Evolutionary conservation across 495 filamentous ascomycete genomes (phyloP), one percentile per base, ranked within the genome.

Genomic region (Xylaria cubensis): DNA sequence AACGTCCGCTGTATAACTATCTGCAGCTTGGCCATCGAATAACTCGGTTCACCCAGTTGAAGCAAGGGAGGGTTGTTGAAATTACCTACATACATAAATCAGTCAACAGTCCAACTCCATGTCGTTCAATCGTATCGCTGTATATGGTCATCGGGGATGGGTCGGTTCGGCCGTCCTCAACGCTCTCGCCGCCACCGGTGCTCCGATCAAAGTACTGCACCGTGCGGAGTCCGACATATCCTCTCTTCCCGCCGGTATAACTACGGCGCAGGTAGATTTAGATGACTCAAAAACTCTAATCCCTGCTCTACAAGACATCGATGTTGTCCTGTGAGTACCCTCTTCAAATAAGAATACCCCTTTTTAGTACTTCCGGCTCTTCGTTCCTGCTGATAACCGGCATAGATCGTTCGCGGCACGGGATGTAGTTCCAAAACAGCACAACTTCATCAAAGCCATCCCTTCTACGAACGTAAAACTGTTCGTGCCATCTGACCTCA

Each of bases 141-240:
- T 78, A 39, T 78, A 78, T n/a, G 76, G 74, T 41, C 76, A 78
- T 42, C 74, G 76, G 46, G 76, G 76, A 36, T 78, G 76, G 76
- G 74, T 71, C 34, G 74, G 76, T 26, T 74, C 76, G 2, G 69
- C 74, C 24, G 72, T 78, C 36, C 17, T 74, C 70, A 64, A 67
- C 5, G 76, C 76, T 26, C 70, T 78, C 21, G 53, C 71, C 26
- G 50, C 74, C 34, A 71, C 72, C 8, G 64, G 67, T 21, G 76
- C 74, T 21, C 76, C 74, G 17, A 55, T 76, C 48, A 76, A 70
- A 41, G 74, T 78, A 19, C 61, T 78, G 24, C 74, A 78, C 53
- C 69, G 76, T 34, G 70, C 74, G 21, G 74, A 70, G 0, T 78
- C 76, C 5, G 76, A 78, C 26, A 41, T 74, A 24, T 78, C 76